phyloP scores from a whole-genome alignment of 495 filamentous ascomycete species.

The Xylaria scruposa region DNA sequence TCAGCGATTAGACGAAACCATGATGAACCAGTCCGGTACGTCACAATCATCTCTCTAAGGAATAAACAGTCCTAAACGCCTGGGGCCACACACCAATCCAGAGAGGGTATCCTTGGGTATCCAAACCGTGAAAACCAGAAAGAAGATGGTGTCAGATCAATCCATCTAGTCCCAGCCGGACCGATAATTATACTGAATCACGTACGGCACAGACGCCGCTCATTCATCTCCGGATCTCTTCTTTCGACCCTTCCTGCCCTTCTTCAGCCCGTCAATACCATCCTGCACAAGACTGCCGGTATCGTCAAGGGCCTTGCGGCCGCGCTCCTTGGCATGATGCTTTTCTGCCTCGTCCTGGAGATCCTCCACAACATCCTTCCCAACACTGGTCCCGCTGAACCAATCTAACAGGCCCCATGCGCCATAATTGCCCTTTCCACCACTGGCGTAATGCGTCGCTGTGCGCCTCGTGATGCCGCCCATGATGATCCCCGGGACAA shows the following conservation, averaged over 20 bases:
- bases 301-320: slow-evolving; percentile 46
- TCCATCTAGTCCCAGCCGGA: background rate
- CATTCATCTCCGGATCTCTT: slow-evolving; percentile 49
- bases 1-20: background rate
- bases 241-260: slow-evolving; percentile 44
- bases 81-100: background rate
- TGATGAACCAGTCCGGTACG: background rate
- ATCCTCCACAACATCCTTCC: slow-evolving; percentile 62
- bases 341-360: slow-evolving; percentile 63
- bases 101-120: slow-evolving; percentile 17
- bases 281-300: slow-evolving; percentile 46
- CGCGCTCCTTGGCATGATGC: slow-evolving; percentile 60
- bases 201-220: background rate
- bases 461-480: slow-evolving; percentile 74
- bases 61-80: background rate
- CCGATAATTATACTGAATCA: too few relatives aligned
- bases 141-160: background rate
- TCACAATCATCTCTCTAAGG: too few relatives aligned
- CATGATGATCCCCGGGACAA: slow-evolving; percentile 76
- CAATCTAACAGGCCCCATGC: slow-evolving; percentile 82
- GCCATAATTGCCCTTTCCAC: slow-evolving; percentile 75
- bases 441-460: slow-evolving; percentile 68
- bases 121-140: background rate
- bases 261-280: slow-evolving; percentile 42
- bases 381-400: slow-evolving; percentile 70